Base-by-base conservation (phyloP, 495 filamentous ascomycete species). In the Penicillium mononematosum region DNA sequence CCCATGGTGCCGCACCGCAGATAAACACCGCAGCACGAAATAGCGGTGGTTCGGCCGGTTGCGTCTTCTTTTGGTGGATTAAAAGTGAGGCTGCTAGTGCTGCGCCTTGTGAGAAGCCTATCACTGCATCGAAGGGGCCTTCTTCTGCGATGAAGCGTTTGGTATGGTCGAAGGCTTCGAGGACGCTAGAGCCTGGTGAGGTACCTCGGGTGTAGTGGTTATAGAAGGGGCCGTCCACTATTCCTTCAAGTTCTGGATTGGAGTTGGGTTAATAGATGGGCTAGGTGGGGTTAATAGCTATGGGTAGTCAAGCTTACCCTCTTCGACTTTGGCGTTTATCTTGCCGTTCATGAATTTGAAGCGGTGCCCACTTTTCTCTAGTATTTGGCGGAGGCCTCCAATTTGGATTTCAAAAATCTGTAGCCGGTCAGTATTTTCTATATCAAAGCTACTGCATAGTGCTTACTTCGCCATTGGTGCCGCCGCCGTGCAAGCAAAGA, bases 71-170 rank as follows among this genome's bases (percentile, higher is more conserved):
- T 42, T 76, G 70, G 29, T 75, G 66, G 7, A 64, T 55, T 19
- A 81, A 60, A 20, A 78, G 54, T 2, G 65, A 61, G 5, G 61
- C 67, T 8, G 74, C 74, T 0, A 80, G 66, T 1, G 70, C 73
- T 4, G 67, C 76, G 32, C 77, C 77, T 44, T 80, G 75, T 8
- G 74, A 77, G 60, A 78, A 80, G 8, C 73, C 76, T 52, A 80
- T 71, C 8, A 80, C 69, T 2, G 60, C 77, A 32, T 80, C 77
- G 50, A 78, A 80, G n/a, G 77, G 77, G 7, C 75, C 75, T 16
- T 75, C 56, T 3, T 50, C 58, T 10, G 66, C 55, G 19, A 78
- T 71, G 8, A 68, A 60, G n/a, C 63, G 56, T 12, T 66, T 24
- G 19, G 65, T 63, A 45, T 76, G 65, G 9, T 71, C 66, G 47